A percentile compares a stretch with the other conserved stretches of the same genome.
phyloP scores from a whole-genome alignment of 2,329 filamentous ascomycete species.

The Zasmidium cellare region DNA sequence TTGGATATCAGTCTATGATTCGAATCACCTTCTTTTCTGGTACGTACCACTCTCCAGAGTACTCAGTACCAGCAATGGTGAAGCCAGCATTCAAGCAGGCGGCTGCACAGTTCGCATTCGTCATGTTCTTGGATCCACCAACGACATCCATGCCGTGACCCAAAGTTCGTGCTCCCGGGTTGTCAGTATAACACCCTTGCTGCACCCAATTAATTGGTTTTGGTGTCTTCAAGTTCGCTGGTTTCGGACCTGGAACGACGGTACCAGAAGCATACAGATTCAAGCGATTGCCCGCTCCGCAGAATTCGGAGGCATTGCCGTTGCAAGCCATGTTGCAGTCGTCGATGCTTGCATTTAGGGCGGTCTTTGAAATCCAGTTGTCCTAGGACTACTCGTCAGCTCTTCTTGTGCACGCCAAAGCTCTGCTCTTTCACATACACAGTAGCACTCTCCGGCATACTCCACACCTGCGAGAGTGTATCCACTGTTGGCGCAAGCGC shows the following conservation, averaged over 20 bases:
- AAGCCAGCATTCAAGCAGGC: slow-evolving; percentile 18
- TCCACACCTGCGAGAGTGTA: slow-evolving; percentile 35
- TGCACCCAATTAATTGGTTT: slow-evolving; percentile 27
- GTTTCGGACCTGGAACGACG: slow-evolving; percentile 16
- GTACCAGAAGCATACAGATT: slow-evolving; percentile 26
- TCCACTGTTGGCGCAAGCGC: slow-evolving; percentile 28
- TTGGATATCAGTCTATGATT: neutral
- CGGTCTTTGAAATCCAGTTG: slow-evolving; percentile 23
- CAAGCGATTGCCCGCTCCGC: slow-evolving; percentile 29
- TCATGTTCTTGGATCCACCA: slow-evolving; percentile 22
- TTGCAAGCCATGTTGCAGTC: slow-evolving; percentile 33
- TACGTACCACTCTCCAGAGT: slow-evolving; percentile 13
- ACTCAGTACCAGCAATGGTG: slow-evolving; percentile 26
- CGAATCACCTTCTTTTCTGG: neutral
- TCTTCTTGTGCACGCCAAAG: neutral
- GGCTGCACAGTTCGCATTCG: slow-evolving; percentile 21
- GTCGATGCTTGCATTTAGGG: slow-evolving; percentile 15
- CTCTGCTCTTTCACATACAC: slow-evolving; percentile 7
- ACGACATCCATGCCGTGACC: slow-evolving; percentile 14
- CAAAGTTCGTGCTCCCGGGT: slow-evolving; percentile 20
- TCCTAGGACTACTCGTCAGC: slow-evolving; percentile 36
- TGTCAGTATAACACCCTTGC: slow-evolving; percentile 28
- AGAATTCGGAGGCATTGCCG: slow-evolving; percentile 31
- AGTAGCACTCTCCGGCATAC: slow-evolving; percentile 38
- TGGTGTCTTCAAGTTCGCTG: slow-evolving; percentile 17